These are phyloP conservation scores for Neonectria sp. DNA, from an alignment of 2,329 filamentous ascomycete genomes.

Conservation along the genomic window DNA sequence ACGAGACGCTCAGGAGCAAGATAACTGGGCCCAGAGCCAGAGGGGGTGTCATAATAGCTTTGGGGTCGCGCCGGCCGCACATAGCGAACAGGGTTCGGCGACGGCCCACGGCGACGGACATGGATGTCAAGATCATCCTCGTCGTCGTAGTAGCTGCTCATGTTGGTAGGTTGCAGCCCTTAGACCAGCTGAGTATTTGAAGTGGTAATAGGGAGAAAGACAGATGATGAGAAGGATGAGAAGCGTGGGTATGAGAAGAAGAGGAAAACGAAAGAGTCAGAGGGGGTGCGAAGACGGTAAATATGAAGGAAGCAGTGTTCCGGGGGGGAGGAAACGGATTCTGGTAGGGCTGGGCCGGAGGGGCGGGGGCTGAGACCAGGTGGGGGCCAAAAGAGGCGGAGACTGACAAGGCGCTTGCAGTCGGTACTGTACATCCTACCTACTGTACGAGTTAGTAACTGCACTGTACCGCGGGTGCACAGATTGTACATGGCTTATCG, in stretches of 20 bases:
- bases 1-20: slow-evolving; percentile 61
- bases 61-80: slow-evolving; percentile 59
- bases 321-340: slow-evolving; percentile 16
- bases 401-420: slow-evolving; percentile 3
- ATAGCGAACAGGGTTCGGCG: slow-evolving; percentile 61
- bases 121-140: slow-evolving; percentile 71
- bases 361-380: slow-evolving; percentile 40
- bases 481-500: background rate
- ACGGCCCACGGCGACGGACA: slow-evolving; percentile 59
- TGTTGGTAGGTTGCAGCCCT: slow-evolving; percentile 31
- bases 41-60: slow-evolving; percentile 57
- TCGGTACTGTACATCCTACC: background rate
- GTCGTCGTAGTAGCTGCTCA: slow-evolving; percentile 63
- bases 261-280: background rate
- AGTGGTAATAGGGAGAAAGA: background rate
- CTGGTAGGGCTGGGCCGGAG: slow-evolving; percentile 45
- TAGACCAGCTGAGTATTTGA: background rate
- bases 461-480: background rate
- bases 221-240: background rate
- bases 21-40: slow-evolving; percentile 57
- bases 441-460: background rate
- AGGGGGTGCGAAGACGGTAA: slow-evolving; percentile 9
- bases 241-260: background rate
- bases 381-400: slow-evolving; percentile 34
- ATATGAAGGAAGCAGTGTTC: slow-evolving; percentile 14